phyloP scores from a whole-genome alignment of 768 basidiomycete genomes.

The Xerocomellus dryophilus region DNA sequence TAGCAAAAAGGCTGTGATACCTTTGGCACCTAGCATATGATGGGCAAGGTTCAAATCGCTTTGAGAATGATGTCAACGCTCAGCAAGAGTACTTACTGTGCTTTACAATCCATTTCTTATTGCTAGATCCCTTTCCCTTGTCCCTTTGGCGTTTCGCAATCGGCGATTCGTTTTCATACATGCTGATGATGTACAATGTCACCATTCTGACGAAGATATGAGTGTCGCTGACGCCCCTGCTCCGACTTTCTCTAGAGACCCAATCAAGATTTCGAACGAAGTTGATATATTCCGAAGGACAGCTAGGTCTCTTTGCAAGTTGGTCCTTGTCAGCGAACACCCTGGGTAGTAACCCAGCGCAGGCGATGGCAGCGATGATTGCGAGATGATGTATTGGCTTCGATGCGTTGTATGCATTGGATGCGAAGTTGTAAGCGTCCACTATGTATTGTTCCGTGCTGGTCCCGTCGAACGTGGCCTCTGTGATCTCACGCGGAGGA shows the following conservation, averaged over 20 bases:
- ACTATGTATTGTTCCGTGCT: too few relatives aligned
- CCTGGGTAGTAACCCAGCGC: neutral
- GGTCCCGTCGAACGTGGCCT: too few relatives aligned
- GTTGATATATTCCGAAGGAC: neutral
- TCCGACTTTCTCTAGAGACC: neutral
- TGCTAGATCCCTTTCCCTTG: neutral
- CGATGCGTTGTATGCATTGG: too few relatives aligned
- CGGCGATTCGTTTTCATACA: neutral
- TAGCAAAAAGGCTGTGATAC: neutral
- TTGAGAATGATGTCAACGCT: too few relatives aligned
- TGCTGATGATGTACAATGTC: neutral
- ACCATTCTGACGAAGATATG: neutral
- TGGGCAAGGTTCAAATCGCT: too few relatives aligned
- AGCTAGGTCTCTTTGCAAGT: accelerated
- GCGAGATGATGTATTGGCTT: too few relatives aligned
- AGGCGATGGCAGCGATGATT: neutral
- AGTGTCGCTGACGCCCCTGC: neutral
- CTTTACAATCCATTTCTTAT: neutral
- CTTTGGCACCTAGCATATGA: neutral
- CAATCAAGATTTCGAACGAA: neutral
- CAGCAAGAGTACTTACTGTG: neutral
- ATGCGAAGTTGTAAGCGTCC: too few relatives aligned
- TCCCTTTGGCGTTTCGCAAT: neutral
- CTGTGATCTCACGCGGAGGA: too few relatives aligned
- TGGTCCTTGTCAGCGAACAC: neutral